Evolutionary conservation across 495 filamentous ascomycete species (phyloP), one percentile per base, ranked within the genome.

Genomic region (Umbilicaria muhlenbergii): DNA sequence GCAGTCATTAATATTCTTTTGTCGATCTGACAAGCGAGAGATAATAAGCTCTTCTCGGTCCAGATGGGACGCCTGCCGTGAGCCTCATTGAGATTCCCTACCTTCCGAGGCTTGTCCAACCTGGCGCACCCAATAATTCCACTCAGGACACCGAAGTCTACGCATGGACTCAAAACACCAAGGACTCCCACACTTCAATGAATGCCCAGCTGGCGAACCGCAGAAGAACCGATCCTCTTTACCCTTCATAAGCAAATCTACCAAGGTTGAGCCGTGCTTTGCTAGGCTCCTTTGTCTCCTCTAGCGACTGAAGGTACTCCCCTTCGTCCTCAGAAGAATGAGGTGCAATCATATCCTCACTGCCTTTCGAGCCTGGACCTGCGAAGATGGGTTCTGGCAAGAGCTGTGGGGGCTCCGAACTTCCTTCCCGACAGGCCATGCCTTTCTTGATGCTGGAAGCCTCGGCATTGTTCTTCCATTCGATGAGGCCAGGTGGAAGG

Each of bases 291-390:
- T 41, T 31, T 13, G 19, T n/a, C 21, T 43, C 46, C 11, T 38
- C 21, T 34, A 19, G 28, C 11, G 24, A 41, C 5, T 14, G 15
- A 3, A 17, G 15, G 12, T 68, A 64, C 1, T 75, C 68, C 8
- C 56, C 54, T 44, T 79, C 76, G 10, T 65, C 78, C 33, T 84
- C 79, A 48, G 80, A 84, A 48, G 80, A 84, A 41, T 80, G 70
- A 0, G 81, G 80, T 3, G 82, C 58, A 14, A 92, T 69, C 36
- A 78, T 58, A 51, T 92, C 85, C 55, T 92, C 85, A 52, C 84
- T 89, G 1, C 85, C 83, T 39, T 71, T 62, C 11, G 51, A 28
- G 24, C 24, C 5, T 28, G 24, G 8, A 8, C 24, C 43, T 46
- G 24, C 44, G 40, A 60, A 60, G 32, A 63, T 38, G 17, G 62